Evolutionary conservation across 2,329 filamentous ascomycete genomes (phyloP), one percentile per base, ranked within the genome.

Genomic region (Fusarium bactridioides): DNA sequence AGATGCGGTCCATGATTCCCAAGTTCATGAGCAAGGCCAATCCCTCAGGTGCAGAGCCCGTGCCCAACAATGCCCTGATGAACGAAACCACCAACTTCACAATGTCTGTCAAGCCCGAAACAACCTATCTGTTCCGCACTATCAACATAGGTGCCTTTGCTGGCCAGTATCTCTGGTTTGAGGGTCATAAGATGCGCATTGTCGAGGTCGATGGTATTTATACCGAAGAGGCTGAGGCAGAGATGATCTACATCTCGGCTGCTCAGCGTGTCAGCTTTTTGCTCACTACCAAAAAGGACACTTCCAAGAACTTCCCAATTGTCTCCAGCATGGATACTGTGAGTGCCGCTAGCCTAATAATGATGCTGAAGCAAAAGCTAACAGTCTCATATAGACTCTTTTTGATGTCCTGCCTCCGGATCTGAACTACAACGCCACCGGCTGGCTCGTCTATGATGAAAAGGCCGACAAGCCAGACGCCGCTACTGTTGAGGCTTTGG

Each of bases 151-250:
- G 90, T 19, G 92, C 92, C 21, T 94, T 94, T 81, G 88, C 89
- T 3, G 87, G 86, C 7, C 89, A 91, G 75, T 91, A 91, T 71
- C 77, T 92, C 51, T 92, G 89, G 89, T 88, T 92, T 60, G 90
- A 92, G 77, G 88, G 86, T 23, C 89, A 91, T 74, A 91, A 87
- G 37, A 89, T 94, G 82, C 87, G 84, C 33, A 90, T 94, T 61
- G 86, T 94, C 38, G 92, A 94, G 79, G 88, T 94, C 2, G 92
- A 94, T 77, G 92, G 92, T 11, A 85, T 93, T 16, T 94, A 92
- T 73, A 90, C 87, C 2, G 85, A 93, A 66, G 85, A 86, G 1
- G 82, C 86, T 1, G 87, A 88, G 67, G 88, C 91, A 1, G 84
- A 88, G 29, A 88, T 88, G 84, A 84, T 94, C 18, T 93, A 93